Evolutionary conservation across 768 basidiomycete genomes (phyloP).

Genomic region (Xanthoconium stramineum): DNA sequence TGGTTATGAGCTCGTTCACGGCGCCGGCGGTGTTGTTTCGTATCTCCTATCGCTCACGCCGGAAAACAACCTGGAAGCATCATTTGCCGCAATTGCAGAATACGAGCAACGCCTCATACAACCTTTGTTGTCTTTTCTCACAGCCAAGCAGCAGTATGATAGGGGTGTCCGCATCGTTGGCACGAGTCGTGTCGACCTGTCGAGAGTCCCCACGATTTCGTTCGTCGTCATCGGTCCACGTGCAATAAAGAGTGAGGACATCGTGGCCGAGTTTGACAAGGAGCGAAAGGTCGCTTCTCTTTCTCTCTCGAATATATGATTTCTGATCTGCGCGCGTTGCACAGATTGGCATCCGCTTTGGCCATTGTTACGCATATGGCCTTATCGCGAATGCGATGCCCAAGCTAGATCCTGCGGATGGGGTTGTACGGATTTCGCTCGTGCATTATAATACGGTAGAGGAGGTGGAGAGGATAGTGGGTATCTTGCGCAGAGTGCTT

Average conservation of each 20-base stretch:
- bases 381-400: conserved; percentile 52
- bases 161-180: conserved; percentile 71
- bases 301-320: background rate
- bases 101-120: conserved; percentile 61
- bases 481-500: conserved; percentile 50
- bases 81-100: conserved; percentile 54
- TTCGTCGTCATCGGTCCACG: conserved; percentile 65
- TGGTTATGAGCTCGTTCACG: conserved; percentile 70
- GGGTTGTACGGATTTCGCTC: conserved; percentile 69
- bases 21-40: conserved; percentile 52
- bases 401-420: conserved; percentile 58
- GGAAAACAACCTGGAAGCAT: conserved; percentile 41
- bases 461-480: conserved; percentile 62
- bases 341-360: conserved; percentile 75
- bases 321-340: background rate
- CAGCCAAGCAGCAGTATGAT: conserved; percentile 42
- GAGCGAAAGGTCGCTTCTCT: conserved; percentile 53
- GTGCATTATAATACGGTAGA: conserved; percentile 79
- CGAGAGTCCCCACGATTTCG: conserved; percentile 64
- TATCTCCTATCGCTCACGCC: conserved; percentile 65
- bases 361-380: conserved; percentile 76
- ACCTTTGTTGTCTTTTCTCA: conserved; percentile 55
- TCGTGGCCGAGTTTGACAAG: conserved; percentile 64
- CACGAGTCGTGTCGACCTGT: conserved; percentile 40
- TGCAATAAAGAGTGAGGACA: conserved; percentile 54